These are phyloP conservation scores for Naematelia aurantialba DNA, from an alignment of 768 basidiomycete species.

Conservation along the genomic window DNA sequence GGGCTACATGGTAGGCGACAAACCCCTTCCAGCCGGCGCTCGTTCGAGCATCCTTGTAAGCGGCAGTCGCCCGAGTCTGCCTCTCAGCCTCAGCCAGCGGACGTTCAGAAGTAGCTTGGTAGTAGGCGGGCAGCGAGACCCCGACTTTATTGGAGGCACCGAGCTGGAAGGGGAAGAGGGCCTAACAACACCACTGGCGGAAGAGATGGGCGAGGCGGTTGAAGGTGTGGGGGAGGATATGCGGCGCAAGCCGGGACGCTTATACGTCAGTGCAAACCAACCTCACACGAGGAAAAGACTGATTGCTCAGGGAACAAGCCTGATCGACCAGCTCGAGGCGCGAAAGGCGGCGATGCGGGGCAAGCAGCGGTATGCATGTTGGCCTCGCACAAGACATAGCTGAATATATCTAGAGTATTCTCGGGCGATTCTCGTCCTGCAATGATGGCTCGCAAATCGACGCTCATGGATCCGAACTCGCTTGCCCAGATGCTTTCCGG, in stretches of 20 bases:
- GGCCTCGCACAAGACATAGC: slow-evolving; percentile 7
- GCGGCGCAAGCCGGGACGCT: slow-evolving; percentile 40
- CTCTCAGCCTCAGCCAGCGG: slow-evolving; percentile 67
- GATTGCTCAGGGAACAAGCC: slow-evolving; percentile 53
- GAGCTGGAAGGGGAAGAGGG: slow-evolving; percentile 65
- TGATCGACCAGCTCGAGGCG: slow-evolving; percentile 83
- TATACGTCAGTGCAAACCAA: slow-evolving; percentile 61
- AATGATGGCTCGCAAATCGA: slow-evolving; percentile 79
- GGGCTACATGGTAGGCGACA: slow-evolving; percentile 61
- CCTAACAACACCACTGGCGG: slow-evolving; percentile 17
- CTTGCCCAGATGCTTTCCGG: slow-evolving; percentile 6
- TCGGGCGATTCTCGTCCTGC: slow-evolving; percentile 81
- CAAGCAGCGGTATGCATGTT: slow-evolving; percentile 67
- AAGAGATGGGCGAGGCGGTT: slow-evolving; percentile 49
- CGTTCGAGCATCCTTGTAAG: slow-evolving; percentile 56
- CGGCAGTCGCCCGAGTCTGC: slow-evolving; percentile 24
- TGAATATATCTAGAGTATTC: slow-evolving; percentile 62
- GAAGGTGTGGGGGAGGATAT: slow-evolving; percentile 25
- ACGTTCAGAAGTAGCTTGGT: slow-evolving; percentile 78
- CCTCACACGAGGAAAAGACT: not conserved
- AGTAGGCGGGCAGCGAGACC: slow-evolving; percentile 66
- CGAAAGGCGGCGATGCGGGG: slow-evolving; percentile 77
- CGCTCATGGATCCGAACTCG: slow-evolving; percentile 66
- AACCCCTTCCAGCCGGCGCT: slow-evolving; percentile 73
- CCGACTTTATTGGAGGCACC: slow-evolving; percentile 66